These are phyloP conservation scores for Penicillium sp. DNA, from an alignment of 2,329 filamentous ascomycete species.

Conservation along the genomic window DNA sequence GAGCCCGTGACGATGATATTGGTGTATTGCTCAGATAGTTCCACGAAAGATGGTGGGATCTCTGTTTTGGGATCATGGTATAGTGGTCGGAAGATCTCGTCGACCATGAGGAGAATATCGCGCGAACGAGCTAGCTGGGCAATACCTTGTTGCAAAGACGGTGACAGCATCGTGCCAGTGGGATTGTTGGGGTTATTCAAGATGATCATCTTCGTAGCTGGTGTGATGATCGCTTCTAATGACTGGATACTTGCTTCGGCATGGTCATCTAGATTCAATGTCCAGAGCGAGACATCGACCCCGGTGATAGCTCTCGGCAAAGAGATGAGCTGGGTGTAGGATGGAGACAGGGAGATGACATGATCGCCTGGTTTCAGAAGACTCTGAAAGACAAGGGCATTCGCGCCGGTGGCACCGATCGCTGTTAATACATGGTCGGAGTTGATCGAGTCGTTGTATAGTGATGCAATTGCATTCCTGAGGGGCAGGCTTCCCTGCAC, in stretches of 20 bases:
- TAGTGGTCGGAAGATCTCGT: constrained; percentile 11
- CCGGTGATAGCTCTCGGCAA: constrained; percentile 5
- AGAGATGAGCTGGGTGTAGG: constrained; percentile 7
- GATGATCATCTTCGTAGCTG: constrained; percentile 8
- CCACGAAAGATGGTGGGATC: constrained; percentile 5
- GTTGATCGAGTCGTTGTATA: constrained; percentile 4
- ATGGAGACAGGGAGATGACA: constrained; percentile 11
- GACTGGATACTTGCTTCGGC: background rate
- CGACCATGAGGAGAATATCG: constrained; percentile 3
- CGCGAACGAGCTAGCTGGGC: constrained; percentile 1
- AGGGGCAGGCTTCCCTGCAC: constrained; percentile 3
- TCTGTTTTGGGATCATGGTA: background rate
- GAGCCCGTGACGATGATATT: constrained; percentile 9
- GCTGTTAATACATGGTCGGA: constrained; percentile 7
- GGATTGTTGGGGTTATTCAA: constrained; percentile 14
- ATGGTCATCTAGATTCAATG: background rate
- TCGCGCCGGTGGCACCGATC: constrained; percentile 9
- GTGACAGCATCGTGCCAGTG: constrained; percentile 3
- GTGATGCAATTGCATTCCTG: constrained; percentile 3
- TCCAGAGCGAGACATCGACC: constrained; percentile 5
- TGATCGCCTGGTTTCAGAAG: constrained; percentile 6
- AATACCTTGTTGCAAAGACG: constrained; percentile 1
- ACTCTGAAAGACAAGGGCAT: constrained; percentile 8
- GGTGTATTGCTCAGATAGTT: background rate
- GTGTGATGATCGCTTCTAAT: constrained; percentile 4